Evolutionary conservation across 495 filamentous ascomycete genomes (phyloP), one percentile per base, ranked within the genome.

Genomic region (Cryomyces antarcticus): DNA sequence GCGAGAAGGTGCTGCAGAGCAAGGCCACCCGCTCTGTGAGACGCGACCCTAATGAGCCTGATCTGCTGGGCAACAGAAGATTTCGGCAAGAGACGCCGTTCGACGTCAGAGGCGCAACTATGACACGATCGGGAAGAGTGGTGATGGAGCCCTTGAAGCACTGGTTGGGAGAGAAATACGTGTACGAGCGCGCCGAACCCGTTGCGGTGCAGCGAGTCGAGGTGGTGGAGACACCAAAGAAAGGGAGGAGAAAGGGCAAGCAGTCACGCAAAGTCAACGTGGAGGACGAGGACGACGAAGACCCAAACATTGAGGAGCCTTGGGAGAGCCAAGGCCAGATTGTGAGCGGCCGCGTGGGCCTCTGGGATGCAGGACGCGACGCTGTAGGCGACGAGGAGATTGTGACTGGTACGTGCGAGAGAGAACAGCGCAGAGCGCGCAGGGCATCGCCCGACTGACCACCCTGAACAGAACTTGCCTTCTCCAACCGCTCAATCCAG

Each of bases 101-200:
- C 10, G 61, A 73, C 43, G 65, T 68, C 37, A 52, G 57, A 30
- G 64, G 59, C 41, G 53, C 62, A 54, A 52, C 48, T 33, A 67
- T 58, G 24, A 73, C 73, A 24, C 70, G 73, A 37, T 74, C 66
- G 24, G 73, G 70, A 6, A 62, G 78, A 39, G 59, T 64, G 4
- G 68, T 67, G 9, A 70, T 85, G 43, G 73, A 78, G 46, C 89
- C 89, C 6, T 58, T 94, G n/a, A 72, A 78, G 33, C 88, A 67
- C 56, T 96, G 89, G 89, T 75, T 72, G 42, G 83, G 82, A 43
- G 89, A 96, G 53, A 24, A 24, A 24, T 24, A 24, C 17, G 17
- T 24, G 17, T 24, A 24, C 17, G 17, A 24, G 17, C 17, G 17
- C 17, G 17, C 17, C 17, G 17, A 24, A 24, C 17, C 17, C 17